Percentiles rank a stretch among this genome's conserved stretches.
phyloP scores from a whole-genome alignment of 352 stramenopile genomes.

The Phytophthora brassicae region DNA sequence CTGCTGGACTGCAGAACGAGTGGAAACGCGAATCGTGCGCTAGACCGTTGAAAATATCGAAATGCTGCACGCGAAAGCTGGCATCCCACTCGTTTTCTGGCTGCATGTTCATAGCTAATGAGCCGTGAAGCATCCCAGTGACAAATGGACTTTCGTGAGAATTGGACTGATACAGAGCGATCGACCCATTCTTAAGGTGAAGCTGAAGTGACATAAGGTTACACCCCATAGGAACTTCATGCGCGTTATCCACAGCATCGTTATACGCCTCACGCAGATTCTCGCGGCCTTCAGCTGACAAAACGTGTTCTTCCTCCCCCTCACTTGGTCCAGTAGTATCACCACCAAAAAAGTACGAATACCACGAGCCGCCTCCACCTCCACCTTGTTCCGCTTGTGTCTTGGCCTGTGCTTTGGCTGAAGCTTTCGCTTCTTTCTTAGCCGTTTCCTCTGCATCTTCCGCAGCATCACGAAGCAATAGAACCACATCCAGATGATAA shows the following conservation, averaged over 20 bases:
- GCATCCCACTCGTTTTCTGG: conserved; percentile 71
- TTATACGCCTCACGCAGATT: conserved; percentile 77
- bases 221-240: conserved; percentile 59
- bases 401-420: conserved; percentile 20
- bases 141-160: conserved; percentile 48
- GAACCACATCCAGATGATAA: conserved; percentile 72
- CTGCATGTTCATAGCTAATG: conserved; percentile 58
- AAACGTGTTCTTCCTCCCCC: conserved; percentile 42
- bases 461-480: conserved; percentile 57
- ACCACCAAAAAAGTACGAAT: conserved; percentile 78
- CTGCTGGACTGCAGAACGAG: conserved; percentile 64
- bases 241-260: conserved; percentile 56
- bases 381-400: conserved; percentile 21
- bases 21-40: conserved; percentile 48
- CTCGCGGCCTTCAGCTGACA: conserved; percentile 67
- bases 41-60: conserved; percentile 64
- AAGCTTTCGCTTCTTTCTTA: conserved; percentile 32
- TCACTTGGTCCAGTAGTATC: conserved; percentile 15
- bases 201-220: conserved; percentile 71
- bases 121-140: conserved; percentile 48
- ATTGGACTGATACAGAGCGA: conserved; percentile 57
- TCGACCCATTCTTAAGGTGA: conserved; percentile 52
- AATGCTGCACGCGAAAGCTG: conserved; percentile 60
- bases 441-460: conserved; percentile 58
- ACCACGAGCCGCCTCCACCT: conserved; percentile 61